Base-by-base conservation (phyloP, 2,329 filamentous ascomycete genomes). In the Pseudocercospora macadamiae region DNA sequence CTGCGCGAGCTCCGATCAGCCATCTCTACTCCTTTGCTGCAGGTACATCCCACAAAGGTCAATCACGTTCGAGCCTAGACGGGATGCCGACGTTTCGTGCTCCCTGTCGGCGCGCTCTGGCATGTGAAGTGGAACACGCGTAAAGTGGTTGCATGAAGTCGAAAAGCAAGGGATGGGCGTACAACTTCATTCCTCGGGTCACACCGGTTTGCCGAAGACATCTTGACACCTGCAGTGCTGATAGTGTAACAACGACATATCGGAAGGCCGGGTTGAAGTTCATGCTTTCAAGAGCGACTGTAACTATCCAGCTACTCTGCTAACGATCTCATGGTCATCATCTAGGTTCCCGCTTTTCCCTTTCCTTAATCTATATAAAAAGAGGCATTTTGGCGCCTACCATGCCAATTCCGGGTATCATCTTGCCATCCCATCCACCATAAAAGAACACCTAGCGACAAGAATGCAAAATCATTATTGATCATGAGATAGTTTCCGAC, bases 401-500 rank as follows among this genome's bases (percentile, higher is more conserved):
- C 28, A 32, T 32, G 10, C 5, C n/a, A n/a, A n/a, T n/a, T 42
- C n/a, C 44, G 47, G 47, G 47, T 49, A 49, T 49, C 47, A 30
- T 49, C n/a, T n/a, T n/a, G n/a, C n/a, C n/a, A n/a, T n/a, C 44
- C 47, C 25, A 49, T 49, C 47, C 47, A 49, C 47, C 47, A 34
- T 32, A 49, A 37, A n/a, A n/a, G n/a, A n/a, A 57, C 44, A 52
- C 25, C 44, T 53, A 53, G 39, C 48, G n/a, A n/a, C n/a, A 25
- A 30, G 49, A 55, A 42, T 42, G 18, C 48, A 49, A 59, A 25
- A 51, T 48, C n/a, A 49, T 28, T 26, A 44, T 30, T 12, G 51
- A 8, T 54, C 44, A 18, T 64, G 66, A 21, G 66, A 66, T 34
- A 62, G 23, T 32, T 62, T 64, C 45, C 66, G 64, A 49, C 60